These are phyloP conservation scores for Collybiopsis luxurians DNA, from an alignment of 768 basidiomycete species.

Conservation along the genomic window DNA sequence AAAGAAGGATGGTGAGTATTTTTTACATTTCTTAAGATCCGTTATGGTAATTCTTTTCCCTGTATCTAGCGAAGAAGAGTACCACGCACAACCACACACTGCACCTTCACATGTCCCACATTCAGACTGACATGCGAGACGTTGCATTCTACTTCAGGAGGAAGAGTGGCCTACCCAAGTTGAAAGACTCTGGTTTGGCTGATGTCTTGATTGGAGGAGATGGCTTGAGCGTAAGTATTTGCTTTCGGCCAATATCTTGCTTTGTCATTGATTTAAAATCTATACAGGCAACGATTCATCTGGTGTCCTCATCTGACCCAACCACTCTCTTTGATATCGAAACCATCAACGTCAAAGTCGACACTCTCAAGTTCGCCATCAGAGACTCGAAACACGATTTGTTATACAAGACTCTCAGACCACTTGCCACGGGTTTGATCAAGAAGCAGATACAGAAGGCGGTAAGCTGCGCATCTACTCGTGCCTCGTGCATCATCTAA, in stretches of 20 bases:
- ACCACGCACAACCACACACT: slow-evolving; percentile 61
- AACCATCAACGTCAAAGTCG: slow-evolving; percentile 76
- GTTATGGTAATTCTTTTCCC: too few relatives aligned
- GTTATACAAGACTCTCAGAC: slow-evolving; percentile 81
- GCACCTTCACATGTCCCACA: slow-evolving; percentile 73
- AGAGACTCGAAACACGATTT: slow-evolving; percentile 89
- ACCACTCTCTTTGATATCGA: slow-evolving; percentile 73
- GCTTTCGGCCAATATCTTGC: neutral
- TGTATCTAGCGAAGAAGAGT: neutral
- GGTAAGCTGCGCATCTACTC: slow-evolving; percentile 15
- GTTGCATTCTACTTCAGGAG: slow-evolving; percentile 89
- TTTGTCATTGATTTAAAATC: neutral
- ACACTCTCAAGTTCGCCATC: slow-evolving; percentile 85
- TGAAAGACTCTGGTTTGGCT: slow-evolving; percentile 80
- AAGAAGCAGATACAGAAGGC: slow-evolving; percentile 66
- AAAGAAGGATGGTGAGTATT: slow-evolving; percentile 2
- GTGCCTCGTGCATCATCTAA: too few relatives aligned
- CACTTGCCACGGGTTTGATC: slow-evolving; percentile 77
- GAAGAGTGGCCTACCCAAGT: slow-evolving; percentile 80
- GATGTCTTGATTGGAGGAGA: slow-evolving; percentile 84
- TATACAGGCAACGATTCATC: slow-evolving; percentile 50
- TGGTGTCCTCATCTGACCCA: slow-evolving; percentile 60
- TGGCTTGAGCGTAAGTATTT: slow-evolving; percentile 61
- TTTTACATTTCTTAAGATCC: neutral
- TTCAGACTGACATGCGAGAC: slow-evolving; percentile 93